phyloP scores from a whole-genome alignment of 805 yeast species.

The Wickerhamomyces chaumierensis region DNA sequence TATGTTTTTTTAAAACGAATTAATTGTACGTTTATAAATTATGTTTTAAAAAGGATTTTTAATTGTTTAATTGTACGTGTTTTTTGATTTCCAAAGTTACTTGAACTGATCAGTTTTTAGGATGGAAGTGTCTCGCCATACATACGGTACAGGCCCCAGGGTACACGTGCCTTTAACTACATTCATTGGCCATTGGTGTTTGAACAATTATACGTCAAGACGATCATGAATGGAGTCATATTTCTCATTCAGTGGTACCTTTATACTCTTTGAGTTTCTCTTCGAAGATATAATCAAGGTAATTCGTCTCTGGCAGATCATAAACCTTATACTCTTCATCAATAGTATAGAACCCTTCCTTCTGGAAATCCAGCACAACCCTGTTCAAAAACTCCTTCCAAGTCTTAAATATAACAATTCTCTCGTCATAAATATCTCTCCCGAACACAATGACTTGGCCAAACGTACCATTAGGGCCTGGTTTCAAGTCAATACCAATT shows the following conservation, averaged over 20 bases:
- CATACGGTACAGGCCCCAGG: too few species aligned
- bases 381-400: slow-evolving; percentile 2
- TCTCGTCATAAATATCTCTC: slow-evolving; percentile 6
- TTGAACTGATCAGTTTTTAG: too few species aligned
- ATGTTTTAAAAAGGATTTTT: background rate
- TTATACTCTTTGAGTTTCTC: background rate
- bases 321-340: background rate
- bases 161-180: too few species aligned
- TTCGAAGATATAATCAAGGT: background rate
- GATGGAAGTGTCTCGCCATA: too few species aligned
- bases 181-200: too few species aligned
- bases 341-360: background rate
- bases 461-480: slow-evolving; percentile 8
- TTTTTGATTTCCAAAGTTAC: too few species aligned
- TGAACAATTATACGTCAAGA: too few species aligned
- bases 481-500: slow-evolving; percentile 9
- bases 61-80: background rate
- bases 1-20: too few species aligned
- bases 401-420: slow-evolving; percentile 2
- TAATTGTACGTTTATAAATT: background rate
- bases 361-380: background rate
- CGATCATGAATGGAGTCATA: too few species aligned
- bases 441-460: slow-evolving; percentile 11
- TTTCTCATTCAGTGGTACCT: background rate
- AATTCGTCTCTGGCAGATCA: background rate